A percentile compares a stretch with the other conserved stretches of the same genome.
Evolutionary conservation across 2,329 filamentous ascomycete genomes (phyloP).

Genomic region (Aspergillaceae sp.): DNA sequence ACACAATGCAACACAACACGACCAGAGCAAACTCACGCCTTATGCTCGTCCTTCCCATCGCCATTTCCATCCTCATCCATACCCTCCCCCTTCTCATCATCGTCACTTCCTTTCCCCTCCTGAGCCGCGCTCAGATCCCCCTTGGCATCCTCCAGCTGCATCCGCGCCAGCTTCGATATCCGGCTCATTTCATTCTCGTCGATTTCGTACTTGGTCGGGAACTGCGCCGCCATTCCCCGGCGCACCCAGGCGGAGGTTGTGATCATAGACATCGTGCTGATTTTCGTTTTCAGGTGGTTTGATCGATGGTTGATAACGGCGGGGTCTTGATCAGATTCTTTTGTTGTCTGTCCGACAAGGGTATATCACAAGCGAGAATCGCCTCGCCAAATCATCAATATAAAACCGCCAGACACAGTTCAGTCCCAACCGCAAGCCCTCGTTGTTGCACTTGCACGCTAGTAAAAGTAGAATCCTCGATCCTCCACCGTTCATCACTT

Average conservation of each 20-base stretch:
- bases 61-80: conserved; percentile 26
- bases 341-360: not conserved
- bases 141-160: conserved; percentile 85
- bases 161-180: conserved; percentile 64
- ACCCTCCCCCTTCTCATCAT: conserved; percentile 28
- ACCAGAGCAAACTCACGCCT: not conserved
- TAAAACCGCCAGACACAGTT: no score
- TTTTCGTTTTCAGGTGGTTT: not conserved
- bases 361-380: no score
- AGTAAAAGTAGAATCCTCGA: not conserved
- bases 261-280: conserved; percentile 53
- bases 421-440: no score
- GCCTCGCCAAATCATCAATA: no score
- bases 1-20: not conserved
- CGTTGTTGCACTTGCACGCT: no score
- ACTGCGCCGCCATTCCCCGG: conserved; percentile 65
- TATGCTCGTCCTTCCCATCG: conserved; percentile 18
- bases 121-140: conserved; percentile 71
- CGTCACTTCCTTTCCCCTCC: conserved; percentile 28
- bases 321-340: not conserved
- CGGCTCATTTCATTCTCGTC: conserved; percentile 68
- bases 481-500: conserved; percentile 10
- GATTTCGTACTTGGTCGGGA: conserved; percentile 65
- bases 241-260: conserved; percentile 69
- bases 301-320: not conserved